A percentile compares a stretch with the other conserved stretches of the same genome.
Evolutionary conservation across 2,329 filamentous ascomycete genomes (phyloP).

Genomic region (Monosporascus cannonballus): DNA sequence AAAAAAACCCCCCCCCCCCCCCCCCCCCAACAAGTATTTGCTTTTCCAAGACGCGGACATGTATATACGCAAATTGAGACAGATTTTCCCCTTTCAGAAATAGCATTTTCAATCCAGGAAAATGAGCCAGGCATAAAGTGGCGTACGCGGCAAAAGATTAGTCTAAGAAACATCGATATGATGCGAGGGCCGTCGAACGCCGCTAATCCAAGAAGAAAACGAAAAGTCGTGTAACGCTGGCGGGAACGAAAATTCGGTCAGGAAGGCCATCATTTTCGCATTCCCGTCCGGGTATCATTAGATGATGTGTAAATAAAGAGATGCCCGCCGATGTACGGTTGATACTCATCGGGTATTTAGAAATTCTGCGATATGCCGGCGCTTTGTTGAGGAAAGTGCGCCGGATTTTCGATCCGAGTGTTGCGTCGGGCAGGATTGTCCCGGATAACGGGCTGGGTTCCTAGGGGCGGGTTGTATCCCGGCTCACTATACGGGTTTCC

Average conservation of each 20-base stretch:
- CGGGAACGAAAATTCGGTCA: neutral
- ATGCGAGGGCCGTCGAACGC: neutral
- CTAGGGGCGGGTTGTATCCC: constrained; percentile 30
- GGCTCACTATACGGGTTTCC: constrained; percentile 50
- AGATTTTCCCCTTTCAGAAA: neutral
- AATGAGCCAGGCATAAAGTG: neutral
- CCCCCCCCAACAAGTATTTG: neutral
- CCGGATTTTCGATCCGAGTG: constrained; percentile 87
- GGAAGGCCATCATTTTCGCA: neutral
- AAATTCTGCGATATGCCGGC: constrained; percentile 98
- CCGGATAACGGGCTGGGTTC: constrained; percentile 73
- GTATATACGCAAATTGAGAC: neutral
- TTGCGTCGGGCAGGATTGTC: constrained; percentile 90
- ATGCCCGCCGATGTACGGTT: neutral
- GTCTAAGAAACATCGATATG: neutral
- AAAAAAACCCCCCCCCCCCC: too few species aligned
- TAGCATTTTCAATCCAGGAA: neutral
- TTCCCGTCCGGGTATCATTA: constrained; percentile 16
- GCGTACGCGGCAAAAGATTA: neutral
- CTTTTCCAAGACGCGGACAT: neutral
- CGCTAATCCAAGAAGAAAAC: neutral
- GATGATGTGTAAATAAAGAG: constrained; percentile 7
- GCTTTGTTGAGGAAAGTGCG: constrained; percentile 85
- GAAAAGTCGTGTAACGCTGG: neutral
- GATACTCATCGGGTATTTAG: constrained; percentile 35